These are phyloP conservation scores for Debaryomyces prosopidis DNA, from an alignment of 805 yeast species.

Conservation along the genomic window DNA sequence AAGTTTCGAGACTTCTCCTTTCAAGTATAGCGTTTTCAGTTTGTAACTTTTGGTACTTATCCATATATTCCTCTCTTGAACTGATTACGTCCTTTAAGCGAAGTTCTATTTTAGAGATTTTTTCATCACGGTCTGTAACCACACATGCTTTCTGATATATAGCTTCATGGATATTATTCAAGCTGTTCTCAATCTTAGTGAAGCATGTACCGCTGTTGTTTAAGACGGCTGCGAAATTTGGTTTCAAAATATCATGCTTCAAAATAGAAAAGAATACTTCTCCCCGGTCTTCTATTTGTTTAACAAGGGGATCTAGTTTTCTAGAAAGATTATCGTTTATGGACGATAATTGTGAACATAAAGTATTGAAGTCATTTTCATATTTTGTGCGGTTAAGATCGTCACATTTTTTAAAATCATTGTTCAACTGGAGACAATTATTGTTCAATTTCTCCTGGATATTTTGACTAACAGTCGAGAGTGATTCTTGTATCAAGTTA, in stretches of 20 bases:
- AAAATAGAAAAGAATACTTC: not conserved
- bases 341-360: not conserved
- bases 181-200: not conserved
- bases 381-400: not conserved
- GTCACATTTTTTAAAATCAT: not conserved
- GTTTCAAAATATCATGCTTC: not conserved
- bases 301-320: not conserved
- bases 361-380: not conserved
- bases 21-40: not conserved
- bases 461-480: not conserved
- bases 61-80: not conserved
- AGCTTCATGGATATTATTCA: not conserved
- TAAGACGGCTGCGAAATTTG: conserved; percentile 1
- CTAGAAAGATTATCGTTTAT: not conserved
- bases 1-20: not conserved
- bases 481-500: not conserved
- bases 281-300: not conserved
- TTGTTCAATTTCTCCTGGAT: not conserved
- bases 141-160: not conserved
- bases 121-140: not conserved
- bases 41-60: not conserved
- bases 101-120: not conserved
- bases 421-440: not conserved
- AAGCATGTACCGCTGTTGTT: not conserved
- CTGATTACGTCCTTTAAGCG: not conserved